Evolutionary conservation across 2,329 filamentous ascomycete genomes (phyloP).

Genomic region (Alternaria incomplexa): DNA sequence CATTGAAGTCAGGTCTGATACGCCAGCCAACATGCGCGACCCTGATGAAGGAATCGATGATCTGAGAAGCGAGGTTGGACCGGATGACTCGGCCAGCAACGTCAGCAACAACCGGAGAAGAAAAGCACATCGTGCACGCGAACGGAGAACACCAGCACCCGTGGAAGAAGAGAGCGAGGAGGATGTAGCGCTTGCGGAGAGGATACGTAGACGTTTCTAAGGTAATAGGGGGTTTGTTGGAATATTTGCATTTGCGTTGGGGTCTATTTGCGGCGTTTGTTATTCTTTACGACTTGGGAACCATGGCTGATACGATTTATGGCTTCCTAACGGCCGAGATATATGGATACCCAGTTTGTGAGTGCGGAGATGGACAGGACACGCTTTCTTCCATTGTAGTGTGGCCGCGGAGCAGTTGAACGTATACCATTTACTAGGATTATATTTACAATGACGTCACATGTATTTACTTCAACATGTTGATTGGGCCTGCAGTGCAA

Average conservation of each 20-base stretch:
- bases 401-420: slow-evolving; percentile 3
- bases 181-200: slow-evolving; percentile 32
- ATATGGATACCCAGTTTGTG: slow-evolving; percentile 35
- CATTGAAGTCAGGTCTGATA: slow-evolving; percentile 54
- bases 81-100: slow-evolving; percentile 82
- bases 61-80: slow-evolving; percentile 63
- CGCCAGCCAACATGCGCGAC: slow-evolving; percentile 52
- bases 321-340: slow-evolving; percentile 28
- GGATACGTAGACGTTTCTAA: slow-evolving; percentile 36
- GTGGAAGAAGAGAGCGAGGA: slow-evolving; percentile 63
- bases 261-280: slow-evolving; percentile 8
- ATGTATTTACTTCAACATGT: neutral
- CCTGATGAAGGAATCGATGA: slow-evolving; percentile 49
- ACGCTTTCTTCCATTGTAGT: slow-evolving; percentile 1
- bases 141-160: slow-evolving; percentile 73
- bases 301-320: slow-evolving; percentile 21
- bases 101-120: slow-evolving; percentile 74
- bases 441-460: slow-evolving; percentile 2
- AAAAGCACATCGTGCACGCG: slow-evolving; percentile 70
- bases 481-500: neutral
- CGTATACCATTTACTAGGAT: slow-evolving; percentile 7
- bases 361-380: slow-evolving; percentile 3
- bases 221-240: neutral
- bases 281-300: slow-evolving; percentile 3
- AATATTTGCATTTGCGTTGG: slow-evolving; percentile 9